phyloP scores from a whole-genome alignment of 2,329 filamentous ascomycete genomes.

The Bipolaris bicolor region DNA sequence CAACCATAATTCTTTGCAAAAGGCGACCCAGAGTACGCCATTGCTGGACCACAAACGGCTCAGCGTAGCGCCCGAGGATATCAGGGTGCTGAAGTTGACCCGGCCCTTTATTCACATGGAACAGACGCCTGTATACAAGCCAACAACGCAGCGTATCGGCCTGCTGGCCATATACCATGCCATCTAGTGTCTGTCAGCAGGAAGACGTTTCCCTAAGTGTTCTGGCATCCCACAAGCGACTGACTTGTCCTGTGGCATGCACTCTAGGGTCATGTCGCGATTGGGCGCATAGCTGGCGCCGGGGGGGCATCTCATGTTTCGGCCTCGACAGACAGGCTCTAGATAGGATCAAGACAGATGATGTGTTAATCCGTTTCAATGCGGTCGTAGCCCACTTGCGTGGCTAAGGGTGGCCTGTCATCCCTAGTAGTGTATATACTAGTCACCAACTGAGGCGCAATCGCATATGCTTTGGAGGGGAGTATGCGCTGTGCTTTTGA shows the following conservation, averaged over 20 bases:
- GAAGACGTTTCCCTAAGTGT: constrained; percentile 24
- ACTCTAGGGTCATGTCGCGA: constrained; percentile 30
- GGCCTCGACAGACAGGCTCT: constrained; percentile 34
- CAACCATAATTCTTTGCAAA: constrained; percentile 24
- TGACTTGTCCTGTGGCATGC: constrained; percentile 37
- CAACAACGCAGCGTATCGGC: constrained; percentile 33
- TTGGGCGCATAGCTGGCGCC: constrained; percentile 44
- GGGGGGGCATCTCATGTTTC: constrained; percentile 39
- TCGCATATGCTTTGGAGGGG: constrained; percentile 20
- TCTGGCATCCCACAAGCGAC: constrained; percentile 21
- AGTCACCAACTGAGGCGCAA: constrained; percentile 21
- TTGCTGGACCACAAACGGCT: constrained; percentile 13
- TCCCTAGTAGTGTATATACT: constrained; percentile 17
- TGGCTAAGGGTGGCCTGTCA: constrained; percentile 19
- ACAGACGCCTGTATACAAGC: constrained; percentile 29
- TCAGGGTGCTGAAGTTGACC: constrained; percentile 29
- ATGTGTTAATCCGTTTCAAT: constrained; percentile 23
- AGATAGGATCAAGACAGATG: constrained; percentile 23
- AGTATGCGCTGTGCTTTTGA: constrained; percentile 22
- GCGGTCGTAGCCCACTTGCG: constrained; percentile 24
- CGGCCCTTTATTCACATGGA: constrained; percentile 26
- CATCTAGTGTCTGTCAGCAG: constrained; percentile 34
- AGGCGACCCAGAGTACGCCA: constrained; percentile 22
- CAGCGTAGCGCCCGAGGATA: constrained; percentile 30
- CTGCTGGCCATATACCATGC: constrained; percentile 34